A percentile compares a stretch with the other conserved stretches of the same genome.
Conservation (phyloP, 2,329 filamentous ascomycete species). For the Aspergillus viridinutans region DNA sequence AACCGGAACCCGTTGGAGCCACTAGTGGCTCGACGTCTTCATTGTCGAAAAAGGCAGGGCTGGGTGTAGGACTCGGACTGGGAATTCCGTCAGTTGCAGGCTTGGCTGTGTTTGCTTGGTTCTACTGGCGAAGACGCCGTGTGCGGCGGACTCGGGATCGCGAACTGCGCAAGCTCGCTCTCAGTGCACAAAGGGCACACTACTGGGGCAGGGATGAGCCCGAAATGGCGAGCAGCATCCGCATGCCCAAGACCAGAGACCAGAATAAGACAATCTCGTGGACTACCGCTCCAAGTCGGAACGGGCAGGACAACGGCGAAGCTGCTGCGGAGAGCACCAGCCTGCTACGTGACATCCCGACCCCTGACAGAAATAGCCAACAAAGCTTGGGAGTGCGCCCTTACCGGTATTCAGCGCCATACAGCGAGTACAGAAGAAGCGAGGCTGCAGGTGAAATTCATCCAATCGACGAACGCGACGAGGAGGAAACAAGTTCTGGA, state of each 20-base stretch:
- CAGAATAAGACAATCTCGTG: slow-evolving; percentile 26
- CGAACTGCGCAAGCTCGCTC: slow-evolving; percentile 50
- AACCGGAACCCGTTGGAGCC: slow-evolving; percentile 12
- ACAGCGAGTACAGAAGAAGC: slow-evolving; percentile 47
- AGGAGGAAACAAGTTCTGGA: slow-evolving; percentile 45
- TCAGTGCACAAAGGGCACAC: slow-evolving; percentile 47
- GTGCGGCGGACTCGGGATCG: slow-evolving; percentile 47
- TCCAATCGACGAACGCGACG: slow-evolving; percentile 60
- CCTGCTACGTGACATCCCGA: slow-evolving; percentile 38
- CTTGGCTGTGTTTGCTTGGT: slow-evolving; percentile 46
- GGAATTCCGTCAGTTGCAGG: slow-evolving; percentile 53
- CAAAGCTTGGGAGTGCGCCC: slow-evolving; percentile 36
- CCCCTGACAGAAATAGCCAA: slow-evolving; percentile 36
- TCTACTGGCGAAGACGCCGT: slow-evolving; percentile 48
- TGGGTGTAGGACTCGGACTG: slow-evolving; percentile 63
- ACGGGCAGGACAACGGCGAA: slow-evolving; percentile 26
- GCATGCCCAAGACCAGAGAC: slow-evolving; percentile 22
- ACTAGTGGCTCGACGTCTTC: slow-evolving; percentile 20
- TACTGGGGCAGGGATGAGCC: slow-evolving; percentile 38
- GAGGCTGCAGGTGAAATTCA: slow-evolving; percentile 55
- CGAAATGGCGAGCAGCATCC: slow-evolving; percentile 35
- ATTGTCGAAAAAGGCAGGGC: slow-evolving; percentile 48
- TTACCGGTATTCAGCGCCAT: slow-evolving; percentile 40
- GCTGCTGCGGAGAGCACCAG: slow-evolving; percentile 40
- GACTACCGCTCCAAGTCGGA: slow-evolving; percentile 19